These are phyloP conservation scores for Handroanthus guayacan DNA, from an alignment of 257 asterid genomes.

Conservation along the genomic window DNA sequence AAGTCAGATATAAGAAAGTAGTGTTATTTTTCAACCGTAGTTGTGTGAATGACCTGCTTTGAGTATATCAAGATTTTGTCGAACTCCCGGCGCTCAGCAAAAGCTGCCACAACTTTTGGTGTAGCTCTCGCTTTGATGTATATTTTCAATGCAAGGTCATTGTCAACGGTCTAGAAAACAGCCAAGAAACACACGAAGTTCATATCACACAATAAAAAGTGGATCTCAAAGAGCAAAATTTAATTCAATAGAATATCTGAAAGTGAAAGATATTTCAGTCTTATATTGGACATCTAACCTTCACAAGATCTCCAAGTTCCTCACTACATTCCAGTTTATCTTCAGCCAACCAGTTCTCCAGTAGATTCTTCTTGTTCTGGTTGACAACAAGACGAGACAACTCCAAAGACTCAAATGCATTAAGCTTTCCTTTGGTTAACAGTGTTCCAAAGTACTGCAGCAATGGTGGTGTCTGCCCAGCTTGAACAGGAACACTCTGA, in stretches of 20 bases:
- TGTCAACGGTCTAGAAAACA: conserved; percentile 87
- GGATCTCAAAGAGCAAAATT: conserved; percentile 5
- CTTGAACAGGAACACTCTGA: conserved; percentile 99
- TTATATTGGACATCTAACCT: conserved; percentile 55
- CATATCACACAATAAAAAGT: conserved; percentile 18
- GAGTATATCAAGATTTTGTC: conserved; percentile 98
- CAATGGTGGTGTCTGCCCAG: conserved; percentile 99
- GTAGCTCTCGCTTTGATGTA: conserved; percentile 99
- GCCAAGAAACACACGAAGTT: conserved; percentile 26
- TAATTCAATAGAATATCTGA: conserved; percentile 13
- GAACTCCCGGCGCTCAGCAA: conserved; percentile 98
- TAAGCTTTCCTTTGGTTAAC: conserved; percentile 92
- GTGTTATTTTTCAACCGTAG: background rate
- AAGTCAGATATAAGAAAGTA: conserved; percentile 19
- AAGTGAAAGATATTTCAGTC: conserved; percentile 26
- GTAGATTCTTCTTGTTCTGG: conserved; percentile 93
- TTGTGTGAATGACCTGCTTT: conserved; percentile 71
- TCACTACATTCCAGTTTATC: conserved; percentile 98
- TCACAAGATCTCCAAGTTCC: conserved; percentile 99
- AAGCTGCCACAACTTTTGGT: conserved; percentile 99
- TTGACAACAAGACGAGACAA: conserved; percentile 96
- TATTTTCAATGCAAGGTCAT: conserved; percentile 96
- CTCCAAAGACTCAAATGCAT: conserved; percentile 96
- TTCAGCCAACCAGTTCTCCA: conserved; percentile 99
- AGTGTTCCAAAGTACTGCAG: conserved; percentile 98